Percentiles rank a stretch among this genome's conserved stretches.
phyloP scores from a whole-genome alignment of 2,329 filamentous ascomycete species.

The Hymenoscyphus occultus region DNA sequence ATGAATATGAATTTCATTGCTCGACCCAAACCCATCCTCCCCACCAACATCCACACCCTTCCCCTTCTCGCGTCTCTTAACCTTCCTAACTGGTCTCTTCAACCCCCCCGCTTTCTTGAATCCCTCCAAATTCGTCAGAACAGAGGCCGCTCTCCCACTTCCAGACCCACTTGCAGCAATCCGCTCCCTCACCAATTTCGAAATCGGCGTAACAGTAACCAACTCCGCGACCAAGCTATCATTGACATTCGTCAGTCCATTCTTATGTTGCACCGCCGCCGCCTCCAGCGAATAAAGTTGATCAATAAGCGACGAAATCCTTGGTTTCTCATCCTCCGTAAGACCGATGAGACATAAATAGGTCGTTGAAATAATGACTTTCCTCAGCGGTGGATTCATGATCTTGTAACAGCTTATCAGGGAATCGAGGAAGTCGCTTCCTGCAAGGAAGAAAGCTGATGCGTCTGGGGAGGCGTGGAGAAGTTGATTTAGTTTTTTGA shows the following conservation, averaged over 20 bases:
- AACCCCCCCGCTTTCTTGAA: conserved; percentile 57
- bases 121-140: conserved; percentile 57
- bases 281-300: conserved; percentile 78
- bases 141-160: conserved; percentile 55
- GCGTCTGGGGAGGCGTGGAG: conserved; percentile 58
- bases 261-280: conserved; percentile 62
- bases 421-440: conserved; percentile 83
- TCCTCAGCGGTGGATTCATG: conserved; percentile 61
- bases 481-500: conserved; percentile 61
- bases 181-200: conserved; percentile 59
- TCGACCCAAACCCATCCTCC: conserved; percentile 33
- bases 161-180: conserved; percentile 49
- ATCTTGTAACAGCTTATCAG: conserved; percentile 64
- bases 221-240: conserved; percentile 78
- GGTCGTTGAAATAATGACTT: conserved; percentile 65
- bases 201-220: conserved; percentile 74
- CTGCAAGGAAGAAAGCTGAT: conserved; percentile 68
- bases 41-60: conserved; percentile 48
- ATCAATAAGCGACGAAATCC: conserved; percentile 74
- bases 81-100: conserved; percentile 49
- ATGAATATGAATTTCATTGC: conserved; percentile 58
- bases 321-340: conserved; percentile 62
- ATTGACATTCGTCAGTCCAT: conserved; percentile 53
- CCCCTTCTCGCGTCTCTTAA: conserved; percentile 62
- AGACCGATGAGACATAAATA: conserved; percentile 75